Conservation (phyloP, 164 flowering plant genomes). For the Aristolochia contorta region DNA sequence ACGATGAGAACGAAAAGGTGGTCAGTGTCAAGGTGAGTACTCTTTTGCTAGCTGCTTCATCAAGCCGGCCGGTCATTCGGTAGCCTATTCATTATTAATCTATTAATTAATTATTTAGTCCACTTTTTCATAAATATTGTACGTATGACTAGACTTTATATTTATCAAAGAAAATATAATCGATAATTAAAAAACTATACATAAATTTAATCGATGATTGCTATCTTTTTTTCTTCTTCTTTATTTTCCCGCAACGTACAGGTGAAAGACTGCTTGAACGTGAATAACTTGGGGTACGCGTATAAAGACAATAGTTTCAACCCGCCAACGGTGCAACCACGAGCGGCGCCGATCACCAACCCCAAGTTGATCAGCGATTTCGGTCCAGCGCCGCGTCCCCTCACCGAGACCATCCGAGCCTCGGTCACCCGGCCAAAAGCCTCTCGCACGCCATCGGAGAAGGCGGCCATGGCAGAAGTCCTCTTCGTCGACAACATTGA, state of each 20-base stretch:
- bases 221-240: too few relatives aligned
- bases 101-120: too few relatives aligned
- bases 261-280: neutral
- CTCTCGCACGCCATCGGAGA: neutral
- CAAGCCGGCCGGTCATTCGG: too few relatives aligned
- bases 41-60: too few relatives aligned
- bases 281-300: neutral
- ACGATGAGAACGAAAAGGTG: conserved; percentile 4
- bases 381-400: conserved; percentile 21
- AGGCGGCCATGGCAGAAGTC: conserved; percentile 2
- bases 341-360: neutral
- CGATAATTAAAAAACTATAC: too few relatives aligned
- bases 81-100: too few relatives aligned
- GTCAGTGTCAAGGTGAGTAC: conserved; percentile 2
- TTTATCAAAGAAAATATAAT: too few relatives aligned
- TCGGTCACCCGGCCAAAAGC: neutral
- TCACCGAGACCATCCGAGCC: neutral
- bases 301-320: neutral
- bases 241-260: too few relatives aligned
- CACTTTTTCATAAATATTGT: too few relatives aligned
- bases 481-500: conserved; percentile 4
- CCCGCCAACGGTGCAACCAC: neutral
- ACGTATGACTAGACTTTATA: too few relatives aligned
- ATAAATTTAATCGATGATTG: too few relatives aligned
- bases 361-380: conserved; percentile 3